Evolutionary conservation across 2,329 filamentous ascomycete genomes (phyloP).

Genomic region (Akanthomyces uredinophilus): DNA sequence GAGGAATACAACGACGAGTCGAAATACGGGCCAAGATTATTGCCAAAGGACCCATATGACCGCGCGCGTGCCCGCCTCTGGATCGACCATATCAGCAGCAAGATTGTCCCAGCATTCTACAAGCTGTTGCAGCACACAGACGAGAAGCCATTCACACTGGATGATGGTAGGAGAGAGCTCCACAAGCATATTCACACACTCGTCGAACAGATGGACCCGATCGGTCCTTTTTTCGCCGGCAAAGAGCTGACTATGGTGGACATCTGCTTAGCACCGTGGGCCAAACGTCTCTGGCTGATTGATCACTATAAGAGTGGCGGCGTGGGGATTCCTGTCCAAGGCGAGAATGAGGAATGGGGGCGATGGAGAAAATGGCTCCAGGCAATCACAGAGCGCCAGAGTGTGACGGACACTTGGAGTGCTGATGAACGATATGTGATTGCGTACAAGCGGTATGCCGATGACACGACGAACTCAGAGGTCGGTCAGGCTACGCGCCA

Average conservation of each 20-base stretch:
- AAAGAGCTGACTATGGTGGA: slow-evolving; percentile 61
- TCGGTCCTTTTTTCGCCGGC: slow-evolving; percentile 62
- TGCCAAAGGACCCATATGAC: slow-evolving; percentile 59
- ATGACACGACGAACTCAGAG: slow-evolving; percentile 58
- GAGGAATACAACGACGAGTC: slow-evolving; percentile 55
- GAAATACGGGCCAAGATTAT: slow-evolving; percentile 41
- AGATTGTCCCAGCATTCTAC: slow-evolving; percentile 67
- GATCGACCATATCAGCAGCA: slow-evolving; percentile 65
- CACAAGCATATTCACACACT: slow-evolving; percentile 55
- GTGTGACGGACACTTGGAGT: slow-evolving; percentile 63
- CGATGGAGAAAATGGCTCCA: slow-evolving; percentile 61
- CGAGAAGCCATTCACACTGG: slow-evolving; percentile 43
- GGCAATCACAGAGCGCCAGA: slow-evolving; percentile 54
- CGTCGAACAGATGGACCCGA: slow-evolving; percentile 53
- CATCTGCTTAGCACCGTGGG: slow-evolving; percentile 68
- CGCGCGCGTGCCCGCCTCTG: slow-evolving; percentile 63
- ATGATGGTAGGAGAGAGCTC: slow-evolving; percentile 54
- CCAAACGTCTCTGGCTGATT: slow-evolving; percentile 65
- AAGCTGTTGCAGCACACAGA: slow-evolving; percentile 52
- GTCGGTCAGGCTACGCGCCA: slow-evolving; percentile 58
- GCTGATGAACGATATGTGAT: slow-evolving; percentile 61
- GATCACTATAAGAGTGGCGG: slow-evolving; percentile 66
- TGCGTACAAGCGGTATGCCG: slow-evolving; percentile 64
- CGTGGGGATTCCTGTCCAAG: slow-evolving; percentile 39
- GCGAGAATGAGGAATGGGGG: slow-evolving; percentile 55